phyloP scores from a whole-genome alignment of 768 basidiomycete species.

The Roridomyces roridus region DNA sequence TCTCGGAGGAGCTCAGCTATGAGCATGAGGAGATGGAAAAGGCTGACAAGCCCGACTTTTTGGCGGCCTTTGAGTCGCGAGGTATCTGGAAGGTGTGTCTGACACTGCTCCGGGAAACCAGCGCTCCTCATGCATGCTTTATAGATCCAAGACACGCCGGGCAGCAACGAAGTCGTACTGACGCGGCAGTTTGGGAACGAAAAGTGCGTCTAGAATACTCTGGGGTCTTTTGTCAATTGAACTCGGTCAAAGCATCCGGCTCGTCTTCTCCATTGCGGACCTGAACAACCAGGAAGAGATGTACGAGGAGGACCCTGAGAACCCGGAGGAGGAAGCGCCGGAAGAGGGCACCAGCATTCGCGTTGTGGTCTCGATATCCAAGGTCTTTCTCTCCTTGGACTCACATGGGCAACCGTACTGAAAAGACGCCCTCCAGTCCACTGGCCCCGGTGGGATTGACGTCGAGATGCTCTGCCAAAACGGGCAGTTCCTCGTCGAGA shows the following conservation, averaged over 20 bases:
- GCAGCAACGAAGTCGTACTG: conserved; percentile 83
- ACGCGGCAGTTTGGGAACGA: conserved; percentile 91
- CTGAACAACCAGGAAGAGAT: conserved; percentile 37
- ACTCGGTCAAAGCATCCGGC: conserved; percentile 75
- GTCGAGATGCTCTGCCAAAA: conserved; percentile 83
- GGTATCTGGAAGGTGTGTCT: conserved; percentile 79
- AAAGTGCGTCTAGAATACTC: conserved; percentile 68
- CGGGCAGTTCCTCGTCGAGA: conserved; percentile 85
- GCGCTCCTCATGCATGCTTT: background rate
- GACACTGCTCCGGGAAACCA: too few relatives aligned
- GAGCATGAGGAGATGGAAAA: conserved; percentile 67
- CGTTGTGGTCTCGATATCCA: conserved; percentile 82
- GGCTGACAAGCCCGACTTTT: conserved; percentile 67
- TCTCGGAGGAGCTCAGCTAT: conserved; percentile 84
- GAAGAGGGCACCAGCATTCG: conserved; percentile 71
- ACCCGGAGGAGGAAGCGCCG: conserved; percentile 42
- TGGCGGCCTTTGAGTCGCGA: conserved; percentile 74
- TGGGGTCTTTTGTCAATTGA: too few relatives aligned
- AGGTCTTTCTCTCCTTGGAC: too few relatives aligned
- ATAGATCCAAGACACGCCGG: conserved; percentile 72
- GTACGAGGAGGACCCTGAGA: conserved; percentile 44
- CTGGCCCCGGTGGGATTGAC: conserved; percentile 69
- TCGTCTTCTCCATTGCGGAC: conserved; percentile 57
- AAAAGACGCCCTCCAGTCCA: too few relatives aligned
- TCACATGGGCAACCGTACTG: too few relatives aligned